phyloP scores from a whole-genome alignment of 2,329 filamentous ascomycete species.

The Rhynchosporium graminicola region DNA sequence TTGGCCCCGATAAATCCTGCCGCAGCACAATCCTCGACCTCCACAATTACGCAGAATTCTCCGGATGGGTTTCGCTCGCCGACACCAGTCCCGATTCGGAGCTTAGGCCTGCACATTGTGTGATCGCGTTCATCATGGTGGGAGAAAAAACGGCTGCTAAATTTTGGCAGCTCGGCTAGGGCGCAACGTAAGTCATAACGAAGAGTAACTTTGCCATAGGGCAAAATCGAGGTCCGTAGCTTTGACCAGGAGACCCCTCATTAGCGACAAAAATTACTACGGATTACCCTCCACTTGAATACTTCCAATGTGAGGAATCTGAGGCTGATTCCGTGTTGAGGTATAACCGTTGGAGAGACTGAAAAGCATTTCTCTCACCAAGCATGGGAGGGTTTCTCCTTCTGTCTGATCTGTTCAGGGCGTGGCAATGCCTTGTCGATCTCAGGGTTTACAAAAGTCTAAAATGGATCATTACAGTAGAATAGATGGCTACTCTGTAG shows the following conservation, averaged over 20 bases:
- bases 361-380: not conserved
- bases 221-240: slow-evolving; percentile 16
- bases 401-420: slow-evolving; percentile 25
- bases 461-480: slow-evolving; percentile 17
- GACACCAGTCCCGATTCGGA: slow-evolving; percentile 15
- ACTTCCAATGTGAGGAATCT: no score
- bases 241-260: slow-evolving; percentile 7
- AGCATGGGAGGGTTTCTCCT: slow-evolving; percentile 22
- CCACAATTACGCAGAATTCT: slow-evolving; percentile 22
- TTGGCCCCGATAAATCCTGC: slow-evolving; percentile 23
- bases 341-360: not conserved
- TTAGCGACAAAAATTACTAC: slow-evolving; percentile 22
- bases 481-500: slow-evolving; percentile 15
- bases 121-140: slow-evolving; percentile 1
- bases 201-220: slow-evolving; percentile 28
- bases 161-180: slow-evolving; percentile 25
- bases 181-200: slow-evolving; percentile 32
- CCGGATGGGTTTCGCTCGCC: slow-evolving; percentile 30
- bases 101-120: not conserved
- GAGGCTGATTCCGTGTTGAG: slow-evolving; percentile 22
- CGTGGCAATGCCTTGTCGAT: slow-evolving; percentile 15
- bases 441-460: slow-evolving; percentile 13
- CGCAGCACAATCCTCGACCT: slow-evolving; percentile 12
- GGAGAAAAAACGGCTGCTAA: slow-evolving; percentile 17
- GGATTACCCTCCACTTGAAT: slow-evolving; percentile 5